Base-by-base conservation (phyloP, 2,329 filamentous ascomycete genomes). In the Aureobasidium leucospermi region DNA sequence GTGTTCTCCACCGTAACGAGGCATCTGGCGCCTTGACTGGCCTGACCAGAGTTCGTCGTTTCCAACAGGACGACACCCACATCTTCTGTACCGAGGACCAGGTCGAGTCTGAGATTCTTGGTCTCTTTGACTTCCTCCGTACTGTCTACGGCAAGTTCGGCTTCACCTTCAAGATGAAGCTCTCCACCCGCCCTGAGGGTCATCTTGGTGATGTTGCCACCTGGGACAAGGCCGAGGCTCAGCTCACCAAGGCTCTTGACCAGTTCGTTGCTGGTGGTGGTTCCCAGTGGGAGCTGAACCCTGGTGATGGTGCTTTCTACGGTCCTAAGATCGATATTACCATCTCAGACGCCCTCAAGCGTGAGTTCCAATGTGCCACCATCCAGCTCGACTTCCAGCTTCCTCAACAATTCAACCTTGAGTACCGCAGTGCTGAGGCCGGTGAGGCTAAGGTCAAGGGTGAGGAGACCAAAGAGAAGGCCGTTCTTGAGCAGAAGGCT, bases 261-360 rank as follows among this genome's bases (percentile, higher is more conserved):
- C 81, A 86, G 63, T 97, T 96, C 73, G 73, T 75, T 49, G 80
- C 79, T 56, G 58, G 41, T 5, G 78, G 78, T 57, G 83, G 86
- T 62, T 81, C 85, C 36, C 79, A 85, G 64, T 99, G 94, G 94
- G 88, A 90, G 73, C 79, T 96, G 55, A 96, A 97, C 75, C 88
- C 90, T 62, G 94, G 93, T 60, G 94, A 99, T 68, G 94, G 94
- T 70, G 94, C 94, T 57, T 99, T 97, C 77, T 99, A 99, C 73
- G 94, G 94, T 1, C 94, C 94, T 55, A 99, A 99, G 83, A 96
- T 97, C 67, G 94, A 99, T 68, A 94, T 99, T 70, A 95, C 90
- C 63, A 92, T 99, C 69, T 87, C 86, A 55, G 93, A 96, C 74
- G 90, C 90, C 47, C 79, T 96, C 65, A 85, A 85, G 74, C 84